These are phyloP conservation scores for Aaosphaeria pasadenensis DNA, from an alignment of 2,329 filamentous ascomycete genomes.

Conservation along the genomic window DNA sequence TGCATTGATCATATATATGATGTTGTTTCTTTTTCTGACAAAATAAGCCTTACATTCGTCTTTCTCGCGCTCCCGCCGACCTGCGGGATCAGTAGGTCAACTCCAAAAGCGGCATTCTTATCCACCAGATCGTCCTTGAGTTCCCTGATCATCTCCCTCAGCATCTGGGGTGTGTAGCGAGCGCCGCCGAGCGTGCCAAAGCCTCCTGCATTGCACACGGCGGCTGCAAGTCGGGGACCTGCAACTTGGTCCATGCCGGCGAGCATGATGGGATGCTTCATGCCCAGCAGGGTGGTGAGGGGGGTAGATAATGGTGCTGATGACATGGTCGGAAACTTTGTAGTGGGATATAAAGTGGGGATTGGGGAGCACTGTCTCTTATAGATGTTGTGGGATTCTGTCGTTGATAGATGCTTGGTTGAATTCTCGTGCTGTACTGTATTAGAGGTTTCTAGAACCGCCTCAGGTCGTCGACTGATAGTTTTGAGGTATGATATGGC, in stretches of 20 bases:
- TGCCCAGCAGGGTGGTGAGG: slow-evolving; percentile 15
- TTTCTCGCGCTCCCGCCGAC: slow-evolving; percentile 31
- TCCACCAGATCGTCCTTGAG: slow-evolving; percentile 17
- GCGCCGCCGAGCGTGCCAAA: slow-evolving; percentile 23
- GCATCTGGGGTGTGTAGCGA: slow-evolving; percentile 20
- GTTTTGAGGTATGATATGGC: too few species aligned
- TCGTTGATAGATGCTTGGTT: too few species aligned
- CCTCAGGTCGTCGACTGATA: too few species aligned
- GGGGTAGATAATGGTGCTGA: slow-evolving; percentile 14
- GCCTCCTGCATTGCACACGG: slow-evolving; percentile 23
- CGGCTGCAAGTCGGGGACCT: slow-evolving; percentile 19
- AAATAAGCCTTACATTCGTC: slow-evolving; percentile 23
- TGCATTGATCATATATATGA: not conserved
- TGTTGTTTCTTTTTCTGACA: not conserved
- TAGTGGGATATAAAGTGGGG: not conserved
- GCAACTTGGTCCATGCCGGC: slow-evolving; percentile 25
- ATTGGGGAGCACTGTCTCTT: not conserved
- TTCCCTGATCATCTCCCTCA: slow-evolving; percentile 26
- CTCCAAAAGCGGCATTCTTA: slow-evolving; percentile 30
- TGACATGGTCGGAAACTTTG: slow-evolving; percentile 1
- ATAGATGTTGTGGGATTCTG: too few species aligned
- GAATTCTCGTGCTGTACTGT: too few species aligned
- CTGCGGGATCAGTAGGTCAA: slow-evolving; percentile 33
- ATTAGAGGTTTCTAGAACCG: too few species aligned
- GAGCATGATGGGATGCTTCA: slow-evolving; percentile 25